A percentile compares a stretch with the other conserved stretches of the same genome.
These are phyloP conservation scores for Monilinia laxa DNA, from an alignment of 2,329 filamentous ascomycete genomes.

Conservation along the genomic window DNA sequence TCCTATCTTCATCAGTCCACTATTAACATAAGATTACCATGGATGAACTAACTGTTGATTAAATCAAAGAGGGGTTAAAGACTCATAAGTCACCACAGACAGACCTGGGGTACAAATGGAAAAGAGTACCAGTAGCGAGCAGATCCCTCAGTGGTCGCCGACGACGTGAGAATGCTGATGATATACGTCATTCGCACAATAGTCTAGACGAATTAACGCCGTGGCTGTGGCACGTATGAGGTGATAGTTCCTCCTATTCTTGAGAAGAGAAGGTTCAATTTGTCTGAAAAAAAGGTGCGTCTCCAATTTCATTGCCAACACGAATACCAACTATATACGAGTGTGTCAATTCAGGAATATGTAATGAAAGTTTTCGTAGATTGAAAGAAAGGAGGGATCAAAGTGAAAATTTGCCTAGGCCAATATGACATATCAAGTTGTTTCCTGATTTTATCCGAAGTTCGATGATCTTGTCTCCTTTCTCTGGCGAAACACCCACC, in stretches of 20 bases:
- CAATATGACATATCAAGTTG: background rate
- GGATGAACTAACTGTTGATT: background rate
- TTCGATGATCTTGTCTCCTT: constrained; percentile 12
- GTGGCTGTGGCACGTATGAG: background rate
- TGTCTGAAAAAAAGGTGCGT: background rate
- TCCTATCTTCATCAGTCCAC: background rate
- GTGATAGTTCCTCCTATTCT: background rate
- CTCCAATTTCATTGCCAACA: background rate
- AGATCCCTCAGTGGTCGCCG: background rate
- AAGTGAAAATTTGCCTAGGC: background rate
- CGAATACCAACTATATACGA: background rate
- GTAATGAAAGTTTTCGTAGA: background rate
- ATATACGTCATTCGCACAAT: background rate
- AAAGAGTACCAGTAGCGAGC: background rate
- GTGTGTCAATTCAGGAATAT: background rate
- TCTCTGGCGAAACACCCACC: background rate
- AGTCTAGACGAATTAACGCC: background rate
- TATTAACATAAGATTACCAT: background rate
- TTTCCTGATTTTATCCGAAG: background rate
- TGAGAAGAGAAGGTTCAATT: background rate
- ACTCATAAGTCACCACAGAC: background rate
- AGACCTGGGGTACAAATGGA: background rate
- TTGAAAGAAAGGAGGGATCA: background rate
- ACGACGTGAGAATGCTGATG: background rate
- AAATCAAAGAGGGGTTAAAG: background rate